These are phyloP conservation scores for Hypholoma fasciculare DNA, from an alignment of 768 basidiomycete genomes.

Conservation along the genomic window DNA sequence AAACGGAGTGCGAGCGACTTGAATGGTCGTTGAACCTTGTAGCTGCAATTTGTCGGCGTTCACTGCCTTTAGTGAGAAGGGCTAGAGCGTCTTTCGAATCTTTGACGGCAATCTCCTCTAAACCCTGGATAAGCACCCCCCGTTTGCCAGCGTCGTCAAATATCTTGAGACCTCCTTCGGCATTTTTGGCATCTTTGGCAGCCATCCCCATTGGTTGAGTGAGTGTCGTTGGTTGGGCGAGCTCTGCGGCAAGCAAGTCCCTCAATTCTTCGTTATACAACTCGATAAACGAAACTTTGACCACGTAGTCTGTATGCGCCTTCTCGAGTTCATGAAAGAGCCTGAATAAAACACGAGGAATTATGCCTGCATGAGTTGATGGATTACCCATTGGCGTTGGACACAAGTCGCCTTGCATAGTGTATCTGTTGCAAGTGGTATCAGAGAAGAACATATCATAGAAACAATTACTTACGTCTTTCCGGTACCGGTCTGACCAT, in stretches of 20 bases:
- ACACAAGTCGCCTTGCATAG: slow-evolving; percentile 94
- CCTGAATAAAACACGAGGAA: slow-evolving; percentile 89
- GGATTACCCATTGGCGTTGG: slow-evolving; percentile 87
- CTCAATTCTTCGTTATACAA: slow-evolving; percentile 98
- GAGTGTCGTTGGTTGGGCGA: slow-evolving; percentile 63
- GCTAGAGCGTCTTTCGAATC: slow-evolving; percentile 81
- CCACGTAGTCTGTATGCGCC: slow-evolving; percentile 78
- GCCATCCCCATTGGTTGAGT: slow-evolving; percentile 81
- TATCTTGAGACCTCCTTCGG: slow-evolving; percentile 71
- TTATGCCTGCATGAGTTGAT: slow-evolving; percentile 89
- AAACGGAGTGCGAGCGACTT: slow-evolving; percentile 96
- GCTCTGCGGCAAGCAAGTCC: slow-evolving; percentile 84
- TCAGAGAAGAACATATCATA: slow-evolving; percentile 2
- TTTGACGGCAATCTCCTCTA: slow-evolving; percentile 87
- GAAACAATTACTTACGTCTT: slow-evolving; percentile 77
- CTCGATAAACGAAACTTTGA: slow-evolving; percentile 93
- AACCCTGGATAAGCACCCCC: slow-evolving; percentile 91
- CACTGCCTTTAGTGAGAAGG: slow-evolving; percentile 85
- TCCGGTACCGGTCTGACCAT: slow-evolving; percentile 98
- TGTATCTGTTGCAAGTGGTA: slow-evolving; percentile 53
- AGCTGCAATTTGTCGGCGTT: slow-evolving; percentile 88
- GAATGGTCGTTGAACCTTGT: slow-evolving; percentile 99
- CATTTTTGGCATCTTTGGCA: slow-evolving; percentile 45
- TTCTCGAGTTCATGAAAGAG: slow-evolving; percentile 88
- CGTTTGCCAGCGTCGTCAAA: slow-evolving; percentile 90